Percentiles rank a stretch among this genome's conserved stretches.
phyloP scores from a whole-genome alignment of 208 protist genomes.

The Leishmania martiniquensis region DNA sequence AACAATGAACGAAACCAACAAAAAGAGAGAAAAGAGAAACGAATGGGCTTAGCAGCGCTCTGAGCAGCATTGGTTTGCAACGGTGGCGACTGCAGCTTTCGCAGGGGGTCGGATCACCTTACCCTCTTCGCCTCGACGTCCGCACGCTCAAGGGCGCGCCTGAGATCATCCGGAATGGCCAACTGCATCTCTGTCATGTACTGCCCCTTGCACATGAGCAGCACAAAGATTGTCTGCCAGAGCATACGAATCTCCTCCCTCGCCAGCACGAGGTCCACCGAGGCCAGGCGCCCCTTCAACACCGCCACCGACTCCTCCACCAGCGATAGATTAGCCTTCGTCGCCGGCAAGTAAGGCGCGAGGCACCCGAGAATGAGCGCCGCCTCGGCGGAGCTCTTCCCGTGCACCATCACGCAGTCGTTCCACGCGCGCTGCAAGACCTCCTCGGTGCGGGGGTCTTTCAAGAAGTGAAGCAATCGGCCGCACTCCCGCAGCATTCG shows the following conservation, averaged over 20 bases:
- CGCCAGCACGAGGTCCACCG: conserved; percentile 65
- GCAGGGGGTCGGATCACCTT: background rate
- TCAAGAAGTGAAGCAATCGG: conserved; percentile 76
- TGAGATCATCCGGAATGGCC: conserved; percentile 35
- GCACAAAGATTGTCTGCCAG: conserved; percentile 73
- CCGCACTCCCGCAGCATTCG: conserved; percentile 76
- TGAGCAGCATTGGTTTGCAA: background rate
- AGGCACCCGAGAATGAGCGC: conserved; percentile 76
- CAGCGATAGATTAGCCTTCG: conserved; percentile 25
- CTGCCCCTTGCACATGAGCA: conserved; percentile 75
- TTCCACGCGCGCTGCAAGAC: conserved; percentile 62
- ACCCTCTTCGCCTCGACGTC: conserved; percentile 22
- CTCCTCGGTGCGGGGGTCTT: conserved; percentile 43
- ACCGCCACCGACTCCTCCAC: conserved; percentile 34
- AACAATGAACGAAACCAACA: background rate
- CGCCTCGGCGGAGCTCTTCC: conserved; percentile 55
- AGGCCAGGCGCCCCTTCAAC: conserved; percentile 50
- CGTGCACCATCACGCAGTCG: conserved; percentile 44
- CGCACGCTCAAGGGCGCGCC: conserved; percentile 13
- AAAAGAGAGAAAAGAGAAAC: background rate
- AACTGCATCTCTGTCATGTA: conserved; percentile 63
- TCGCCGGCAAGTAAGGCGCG: conserved; percentile 63
- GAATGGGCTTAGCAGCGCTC: background rate
- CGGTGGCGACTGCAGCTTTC: background rate
- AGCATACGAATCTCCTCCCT: conserved; percentile 80